Conservation (phyloP, 768 basidiomycete genomes). For the Filobasidium floriforme region DNA sequence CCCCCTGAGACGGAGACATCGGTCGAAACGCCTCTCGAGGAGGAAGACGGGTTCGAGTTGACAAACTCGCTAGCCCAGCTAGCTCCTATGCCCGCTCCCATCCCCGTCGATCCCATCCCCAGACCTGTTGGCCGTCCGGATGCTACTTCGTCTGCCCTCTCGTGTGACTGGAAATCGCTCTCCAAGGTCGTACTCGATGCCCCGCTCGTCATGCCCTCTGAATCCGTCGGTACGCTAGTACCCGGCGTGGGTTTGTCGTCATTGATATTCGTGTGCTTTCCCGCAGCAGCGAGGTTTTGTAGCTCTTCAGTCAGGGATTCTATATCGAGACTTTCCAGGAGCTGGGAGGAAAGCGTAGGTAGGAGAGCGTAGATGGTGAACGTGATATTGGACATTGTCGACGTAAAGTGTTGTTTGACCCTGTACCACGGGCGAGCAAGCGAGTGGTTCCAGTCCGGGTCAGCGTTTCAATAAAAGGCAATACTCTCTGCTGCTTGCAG, state of each 20-base stretch:
- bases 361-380: conserved; percentile 44
- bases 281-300: no score
- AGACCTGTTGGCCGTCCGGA: not conserved
- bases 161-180: not conserved
- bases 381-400: conserved; percentile 40
- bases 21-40: not conserved
- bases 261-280: no score
- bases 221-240: not conserved
- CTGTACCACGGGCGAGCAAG: conserved; percentile 3
- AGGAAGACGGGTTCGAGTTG: not conserved
- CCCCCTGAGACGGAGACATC: not conserved
- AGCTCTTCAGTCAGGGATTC: conserved; percentile 35
- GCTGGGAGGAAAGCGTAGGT: conserved; percentile 37
- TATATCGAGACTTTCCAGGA: conserved; percentile 34
- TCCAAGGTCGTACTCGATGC: conserved; percentile 1
- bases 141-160: no score
- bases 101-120: not conserved
- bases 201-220: not conserved
- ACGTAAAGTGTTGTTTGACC: conserved; percentile 32
- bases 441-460: not conserved
- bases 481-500: not conserved
- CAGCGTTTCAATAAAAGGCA: not conserved
- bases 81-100: not conserved
- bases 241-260: no score
- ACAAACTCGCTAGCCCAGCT: conserved; percentile 20